These are phyloP conservation scores for Leptomonas pyrrhocoris DNA, from an alignment of 208 protist genomes.

Conservation along the genomic window DNA sequence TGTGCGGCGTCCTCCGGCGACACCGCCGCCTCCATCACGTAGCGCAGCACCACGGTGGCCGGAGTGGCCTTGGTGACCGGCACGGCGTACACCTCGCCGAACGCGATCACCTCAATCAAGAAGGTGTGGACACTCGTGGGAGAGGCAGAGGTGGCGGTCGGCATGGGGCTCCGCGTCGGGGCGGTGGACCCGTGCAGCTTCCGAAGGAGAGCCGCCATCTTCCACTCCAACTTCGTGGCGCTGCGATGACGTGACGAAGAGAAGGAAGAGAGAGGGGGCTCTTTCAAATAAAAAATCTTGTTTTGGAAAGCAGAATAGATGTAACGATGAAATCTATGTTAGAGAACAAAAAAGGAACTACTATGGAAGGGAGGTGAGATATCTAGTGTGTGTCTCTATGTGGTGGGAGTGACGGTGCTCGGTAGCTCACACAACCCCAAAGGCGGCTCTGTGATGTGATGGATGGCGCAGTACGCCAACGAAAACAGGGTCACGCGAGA, in stretches of 20 bases:
- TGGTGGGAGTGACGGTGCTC: too few relatives aligned
- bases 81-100: conserved; percentile 32
- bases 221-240: neutral
- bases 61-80: conserved; percentile 46
- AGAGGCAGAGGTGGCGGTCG: neutral
- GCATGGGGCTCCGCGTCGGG: neutral
- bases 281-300: neutral
- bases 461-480: too few relatives aligned
- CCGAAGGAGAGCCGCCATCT: neutral
- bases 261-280: neutral
- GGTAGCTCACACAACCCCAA: too few relatives aligned
- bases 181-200: conserved; percentile 10
- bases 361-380: too few relatives aligned
- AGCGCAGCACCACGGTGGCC: conserved; percentile 42
- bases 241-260: neutral
- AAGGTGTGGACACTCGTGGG: conserved; percentile 11
- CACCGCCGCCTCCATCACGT: conserved; percentile 50
- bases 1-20: conserved; percentile 25
- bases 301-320: too few relatives aligned
- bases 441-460: too few relatives aligned
- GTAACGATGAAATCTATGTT: too few relatives aligned
- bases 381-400: too few relatives aligned
- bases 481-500: too few relatives aligned
- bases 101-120: conserved; percentile 24
- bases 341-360: too few relatives aligned